Percentiles rank a stretch among this genome's conserved stretches.
Evolutionary conservation across 2,329 filamentous ascomycete species (phyloP).

Genomic region (Penicillium sp.): DNA sequence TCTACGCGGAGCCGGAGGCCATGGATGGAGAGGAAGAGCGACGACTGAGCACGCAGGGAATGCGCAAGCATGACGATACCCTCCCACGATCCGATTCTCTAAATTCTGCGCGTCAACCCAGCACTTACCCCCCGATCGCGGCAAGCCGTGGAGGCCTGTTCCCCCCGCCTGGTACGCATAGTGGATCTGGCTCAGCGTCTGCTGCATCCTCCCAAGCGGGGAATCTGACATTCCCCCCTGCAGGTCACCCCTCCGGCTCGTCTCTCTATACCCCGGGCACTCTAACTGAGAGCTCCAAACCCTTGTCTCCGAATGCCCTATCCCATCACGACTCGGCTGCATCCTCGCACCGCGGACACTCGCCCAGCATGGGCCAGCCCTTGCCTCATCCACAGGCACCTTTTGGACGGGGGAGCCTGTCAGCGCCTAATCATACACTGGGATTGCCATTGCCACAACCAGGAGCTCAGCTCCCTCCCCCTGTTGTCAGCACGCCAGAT

Average conservation of each 20-base stretch:
- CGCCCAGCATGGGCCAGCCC: conserved; percentile 44
- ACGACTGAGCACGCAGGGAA: conserved; percentile 61
- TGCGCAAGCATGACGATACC: conserved; percentile 69
- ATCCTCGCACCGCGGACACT: conserved; percentile 43
- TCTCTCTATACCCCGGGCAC: conserved; percentile 69
- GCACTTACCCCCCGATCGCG: conserved; percentile 74
- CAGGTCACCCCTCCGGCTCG: conserved; percentile 44
- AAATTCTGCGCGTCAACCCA: conserved; percentile 63
- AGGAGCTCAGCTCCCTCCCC: conserved; percentile 45
- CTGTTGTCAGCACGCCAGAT: conserved; percentile 44
- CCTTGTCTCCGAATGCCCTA: conserved; percentile 56
- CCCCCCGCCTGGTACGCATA: conserved; percentile 61
- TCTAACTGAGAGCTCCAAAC: conserved; percentile 86
- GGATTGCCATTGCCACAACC: conserved; percentile 39
- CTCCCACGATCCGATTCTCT: conserved; percentile 46
- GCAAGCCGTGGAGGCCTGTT: conserved; percentile 57
- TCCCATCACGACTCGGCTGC: conserved; percentile 40
- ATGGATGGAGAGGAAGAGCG: conserved; percentile 53
- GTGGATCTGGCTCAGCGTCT: conserved; percentile 55
- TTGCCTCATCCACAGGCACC: conserved; percentile 39
- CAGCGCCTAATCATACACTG: conserved; percentile 26
- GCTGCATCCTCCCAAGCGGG: conserved; percentile 51
- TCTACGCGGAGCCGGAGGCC: conserved; percentile 55
- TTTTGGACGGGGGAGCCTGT: conserved; percentile 27
- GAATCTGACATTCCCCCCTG: conserved; percentile 41